Evolutionary conservation across 345 rosid genomes (phyloP).

Genomic region (Lepidium didymum): DNA sequence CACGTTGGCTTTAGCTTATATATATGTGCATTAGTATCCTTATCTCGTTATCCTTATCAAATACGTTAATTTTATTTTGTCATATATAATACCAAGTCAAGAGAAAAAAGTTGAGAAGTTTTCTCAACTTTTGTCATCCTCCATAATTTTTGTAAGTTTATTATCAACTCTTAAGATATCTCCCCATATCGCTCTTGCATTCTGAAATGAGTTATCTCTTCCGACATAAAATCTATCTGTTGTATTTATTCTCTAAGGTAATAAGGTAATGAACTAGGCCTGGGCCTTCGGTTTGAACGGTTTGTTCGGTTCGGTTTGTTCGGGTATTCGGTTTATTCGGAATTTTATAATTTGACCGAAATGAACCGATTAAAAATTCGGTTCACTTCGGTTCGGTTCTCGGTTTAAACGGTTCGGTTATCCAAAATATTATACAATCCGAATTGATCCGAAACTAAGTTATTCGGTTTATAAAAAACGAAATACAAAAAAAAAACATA

Average conservation of each 20-base stretch:
- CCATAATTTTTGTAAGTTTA: neutral
- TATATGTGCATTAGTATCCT: neutral
- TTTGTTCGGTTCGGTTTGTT: too few relatives aligned
- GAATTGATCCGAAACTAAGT: too few relatives aligned
- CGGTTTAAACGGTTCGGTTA: too few relatives aligned
- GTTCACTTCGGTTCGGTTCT: too few relatives aligned
- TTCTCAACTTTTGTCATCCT: constrained; percentile 16
- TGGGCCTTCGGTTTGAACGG: too few relatives aligned
- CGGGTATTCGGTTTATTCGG: too few relatives aligned
- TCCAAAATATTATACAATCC: too few relatives aligned
- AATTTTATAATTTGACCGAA: too few relatives aligned
- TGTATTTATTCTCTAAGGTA: neutral
- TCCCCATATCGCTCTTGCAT: neutral
- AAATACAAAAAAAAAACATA: too few relatives aligned
- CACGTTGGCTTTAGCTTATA: neutral
- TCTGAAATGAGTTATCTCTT: neutral
- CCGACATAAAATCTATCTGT: neutral
- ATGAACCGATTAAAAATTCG: too few relatives aligned
- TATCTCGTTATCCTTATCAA: neutral
- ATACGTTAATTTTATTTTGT: neutral
- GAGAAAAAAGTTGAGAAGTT: neutral
- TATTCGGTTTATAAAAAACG: too few relatives aligned
- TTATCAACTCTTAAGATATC: neutral
- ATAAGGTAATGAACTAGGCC: neutral
- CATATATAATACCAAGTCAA: neutral